phyloP scores from a whole-genome alignment of 2,329 filamentous ascomycete species.

The Colletotrichum truncatum region DNA sequence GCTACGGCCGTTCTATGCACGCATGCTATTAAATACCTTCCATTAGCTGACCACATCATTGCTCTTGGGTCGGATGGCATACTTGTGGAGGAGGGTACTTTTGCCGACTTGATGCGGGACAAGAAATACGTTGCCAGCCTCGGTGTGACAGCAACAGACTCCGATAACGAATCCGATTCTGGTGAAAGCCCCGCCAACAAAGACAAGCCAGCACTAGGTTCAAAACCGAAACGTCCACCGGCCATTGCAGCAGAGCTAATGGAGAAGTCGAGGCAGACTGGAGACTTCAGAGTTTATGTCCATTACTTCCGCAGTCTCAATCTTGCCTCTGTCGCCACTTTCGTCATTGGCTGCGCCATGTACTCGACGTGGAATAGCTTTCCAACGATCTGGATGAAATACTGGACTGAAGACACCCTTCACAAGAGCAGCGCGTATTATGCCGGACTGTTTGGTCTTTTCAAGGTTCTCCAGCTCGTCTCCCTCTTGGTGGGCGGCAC shows the following conservation, averaged over 20 bases:
- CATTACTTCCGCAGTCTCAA: constrained; percentile 34
- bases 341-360: not conserved
- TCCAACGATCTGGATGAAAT: constrained; percentile 43
- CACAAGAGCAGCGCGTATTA: constrained; percentile 29
- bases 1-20: constrained; percentile 35
- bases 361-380: constrained; percentile 32
- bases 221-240: constrained; percentile 4
- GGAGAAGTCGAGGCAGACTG: constrained; percentile 28
- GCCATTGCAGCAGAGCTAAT: constrained; percentile 1
- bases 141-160: constrained; percentile 34
- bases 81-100: constrained; percentile 51
- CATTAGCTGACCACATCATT: constrained; percentile 55
- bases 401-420: constrained; percentile 37
- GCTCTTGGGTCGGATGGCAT: constrained; percentile 51
- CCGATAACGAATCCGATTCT: constrained; percentile 20
- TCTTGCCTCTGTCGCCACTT: not conserved
- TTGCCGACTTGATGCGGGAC: constrained; percentile 41
- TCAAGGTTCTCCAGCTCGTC: constrained; percentile 23
- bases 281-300: constrained; percentile 34
- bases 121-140: constrained; percentile 42
- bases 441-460: constrained; percentile 34
- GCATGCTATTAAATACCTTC: constrained; percentile 42
- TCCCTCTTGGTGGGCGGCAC: constrained; percentile 29
- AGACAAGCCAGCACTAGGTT: not conserved
- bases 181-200: not conserved